Base-by-base conservation (phyloP, 768 basidiomycete species). In the Candolleomyces efflorescens region DNA sequence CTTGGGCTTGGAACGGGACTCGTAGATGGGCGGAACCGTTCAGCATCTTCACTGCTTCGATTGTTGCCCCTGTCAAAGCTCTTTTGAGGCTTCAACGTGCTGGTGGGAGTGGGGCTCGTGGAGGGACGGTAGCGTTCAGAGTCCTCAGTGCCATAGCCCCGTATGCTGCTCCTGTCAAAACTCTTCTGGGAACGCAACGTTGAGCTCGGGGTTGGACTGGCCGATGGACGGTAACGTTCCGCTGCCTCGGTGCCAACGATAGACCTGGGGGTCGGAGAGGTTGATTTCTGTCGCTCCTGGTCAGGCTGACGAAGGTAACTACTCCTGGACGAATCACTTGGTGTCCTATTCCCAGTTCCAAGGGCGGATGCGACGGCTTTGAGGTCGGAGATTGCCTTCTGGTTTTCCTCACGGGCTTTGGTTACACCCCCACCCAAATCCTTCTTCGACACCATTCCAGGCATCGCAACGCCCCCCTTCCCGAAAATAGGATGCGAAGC, bases 401-500 rank as follows among this genome's bases (percentile, higher is more conserved):
- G 64, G 11, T 59, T 55, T 37, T 18, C 52, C 48, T 67, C 65
- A 39, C 46, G 56, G 18, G 58, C 45, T 26, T 22, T 53, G 15
- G 36, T 41, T 49, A 41, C 22, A 22, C 58, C 52, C 15, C 45
- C 53, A 23, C 53, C 59, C 13, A 50, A 60, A 51, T 45, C 64
- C 53, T 46, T 63, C 26, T 67, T 65, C 38, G 64, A 67, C 10
- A 74, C 74, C 77, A 92, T 80, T 3, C 90, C 90, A 7, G 87
- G 87, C 83, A 92, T 83, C 11, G 89, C 90, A 50, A 90, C 73
- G 18, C 87, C 87, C 15, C 86, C 85, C 55, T 78, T 80, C 17
- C 90, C 90, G 67, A 92, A 92, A 47, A 91, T 68, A 2, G 90
- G 90, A 71, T 92, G 90, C 15, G 87, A 82, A 3, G 78, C 68